Base-by-base conservation (phyloP, 176 grass and related monocot genomes). In the Raddia distichophylla region DNA sequence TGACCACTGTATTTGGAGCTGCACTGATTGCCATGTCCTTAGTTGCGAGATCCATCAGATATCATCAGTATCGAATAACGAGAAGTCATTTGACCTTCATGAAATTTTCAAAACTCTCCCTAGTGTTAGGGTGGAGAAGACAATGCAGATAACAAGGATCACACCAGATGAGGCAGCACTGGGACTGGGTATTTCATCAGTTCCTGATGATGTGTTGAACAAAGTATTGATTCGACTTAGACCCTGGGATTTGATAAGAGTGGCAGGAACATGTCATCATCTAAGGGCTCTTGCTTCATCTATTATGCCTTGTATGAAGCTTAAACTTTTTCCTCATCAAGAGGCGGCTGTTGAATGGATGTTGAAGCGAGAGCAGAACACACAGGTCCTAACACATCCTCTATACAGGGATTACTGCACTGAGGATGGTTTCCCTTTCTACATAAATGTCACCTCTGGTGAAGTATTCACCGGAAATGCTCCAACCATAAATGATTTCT, bases 311-410 rank as follows among this genome's bases (percentile, higher is more conserved):
- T 93, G 84, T 73, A 98, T 95, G 90, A 95, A 95, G 67, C 95
- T 93, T 80, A 98, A 93, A 83, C 92, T 95, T 80, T 98, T 95
- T 80, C 90, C 92, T 40, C 92, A 98, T 76, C 95, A 98, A 84
- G 92, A 98, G 80, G 92, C 89, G 1, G 96, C 96, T 81, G 68
- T 98, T 2, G 89, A 98, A 60, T 95, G 96, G 96, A 93, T 98
- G 96, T 80, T 95, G 71, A 85, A 76, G 63, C 82, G 93, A 64
- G 96, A 98, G 68, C 88, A 75, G 18, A 75, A 89, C 48, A 37
- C 71, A 0, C 65, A 50, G 75, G 81, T 68, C 81, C 58, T 98
- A 68, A 8, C 73, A 27, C 86, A 98, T 72, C 95, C 96, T 80
- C 62, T 98, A 9, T 95, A 82, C 86, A 91, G 77, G 76, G 87